phyloP scores from a whole-genome alignment of 1,139 yeast species.

The Arxiozyma telluris region DNA sequence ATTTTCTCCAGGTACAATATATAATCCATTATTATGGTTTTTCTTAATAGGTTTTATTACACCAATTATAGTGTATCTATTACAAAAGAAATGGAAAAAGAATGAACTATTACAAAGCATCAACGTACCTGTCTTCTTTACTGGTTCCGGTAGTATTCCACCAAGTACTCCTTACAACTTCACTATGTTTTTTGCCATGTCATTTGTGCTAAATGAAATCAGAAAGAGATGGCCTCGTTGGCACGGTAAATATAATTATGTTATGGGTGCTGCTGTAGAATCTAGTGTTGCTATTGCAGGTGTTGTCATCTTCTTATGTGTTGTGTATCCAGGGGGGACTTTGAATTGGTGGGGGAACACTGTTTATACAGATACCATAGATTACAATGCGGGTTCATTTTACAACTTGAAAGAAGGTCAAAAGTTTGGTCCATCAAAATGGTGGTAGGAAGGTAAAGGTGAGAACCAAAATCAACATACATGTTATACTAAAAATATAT shows the following conservation, averaged over 20 bases:
- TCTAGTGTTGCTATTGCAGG: constrained; percentile 52
- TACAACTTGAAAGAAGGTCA: constrained; percentile 31
- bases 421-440: constrained; percentile 35
- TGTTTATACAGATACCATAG: constrained; percentile 33
- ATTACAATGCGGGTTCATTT: constrained; percentile 26
- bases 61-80: constrained; percentile 29
- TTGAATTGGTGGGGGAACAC: constrained; percentile 47
- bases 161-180: constrained; percentile 43
- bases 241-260: constrained; percentile 38
- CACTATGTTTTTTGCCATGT: constrained; percentile 40
- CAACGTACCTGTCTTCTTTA: constrained; percentile 34
- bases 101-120: constrained; percentile 30
- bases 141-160: constrained; percentile 37
- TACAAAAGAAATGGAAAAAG: constrained; percentile 32
- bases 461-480: too few species aligned
- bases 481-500: too few species aligned
- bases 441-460: constrained; percentile 27
- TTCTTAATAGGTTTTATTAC: constrained; percentile 33
- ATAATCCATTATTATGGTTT: constrained; percentile 34
- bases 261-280: constrained; percentile 46
- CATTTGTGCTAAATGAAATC: constrained; percentile 31
- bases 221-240: constrained; percentile 29
- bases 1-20: constrained; percentile 38
- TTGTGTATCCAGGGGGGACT: constrained; percentile 39
- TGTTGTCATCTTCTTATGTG: constrained; percentile 40